phyloP scores from a whole-genome alignment of 148 eudicot species.

The Bassia scoparia region DNA sequence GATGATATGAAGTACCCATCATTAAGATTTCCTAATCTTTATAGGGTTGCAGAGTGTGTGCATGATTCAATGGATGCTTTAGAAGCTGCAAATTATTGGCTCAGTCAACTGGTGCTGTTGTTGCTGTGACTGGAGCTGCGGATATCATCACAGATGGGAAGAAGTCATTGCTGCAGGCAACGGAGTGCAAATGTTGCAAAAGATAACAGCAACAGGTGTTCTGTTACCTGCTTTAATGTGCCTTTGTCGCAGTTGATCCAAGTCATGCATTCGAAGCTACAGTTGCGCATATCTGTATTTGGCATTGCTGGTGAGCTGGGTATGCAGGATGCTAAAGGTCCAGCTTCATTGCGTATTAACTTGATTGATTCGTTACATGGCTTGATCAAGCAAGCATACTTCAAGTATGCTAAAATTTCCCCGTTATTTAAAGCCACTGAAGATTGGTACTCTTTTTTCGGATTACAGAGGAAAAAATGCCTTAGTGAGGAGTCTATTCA shows the following conservation, averaged over 20 bases:
- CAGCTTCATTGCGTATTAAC: slow-evolving; percentile 72
- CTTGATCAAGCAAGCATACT: slow-evolving; percentile 54
- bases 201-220: slow-evolving; percentile 78
- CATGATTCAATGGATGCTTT: slow-evolving; percentile 72
- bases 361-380: slow-evolving; percentile 67
- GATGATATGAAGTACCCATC: not conserved
- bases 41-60: slow-evolving; percentile 72
- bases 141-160: slow-evolving; percentile 76
- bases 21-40: slow-evolving; percentile 2
- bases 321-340: slow-evolving; percentile 63
- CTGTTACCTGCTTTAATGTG: slow-evolving; percentile 81
- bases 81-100: slow-evolving; percentile 84
- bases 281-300: slow-evolving; percentile 53
- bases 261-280: slow-evolving; percentile 68
- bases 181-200: slow-evolving; percentile 79
- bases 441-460: not conserved
- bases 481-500: not conserved
- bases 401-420: slow-evolving; percentile 33
- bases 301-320: slow-evolving; percentile 79
- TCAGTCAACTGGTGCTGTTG: slow-evolving; percentile 44
- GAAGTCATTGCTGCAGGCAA: slow-evolving; percentile 52
- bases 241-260: slow-evolving; percentile 73
- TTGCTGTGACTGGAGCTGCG: slow-evolving; percentile 83
- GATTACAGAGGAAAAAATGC: not conserved
- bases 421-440: not conserved